Evolutionary conservation across 192 early-diverging fungal genomes (phyloP), one percentile per base, ranked within the genome.

Genomic region (Coemansia guatemalensis): DNA sequence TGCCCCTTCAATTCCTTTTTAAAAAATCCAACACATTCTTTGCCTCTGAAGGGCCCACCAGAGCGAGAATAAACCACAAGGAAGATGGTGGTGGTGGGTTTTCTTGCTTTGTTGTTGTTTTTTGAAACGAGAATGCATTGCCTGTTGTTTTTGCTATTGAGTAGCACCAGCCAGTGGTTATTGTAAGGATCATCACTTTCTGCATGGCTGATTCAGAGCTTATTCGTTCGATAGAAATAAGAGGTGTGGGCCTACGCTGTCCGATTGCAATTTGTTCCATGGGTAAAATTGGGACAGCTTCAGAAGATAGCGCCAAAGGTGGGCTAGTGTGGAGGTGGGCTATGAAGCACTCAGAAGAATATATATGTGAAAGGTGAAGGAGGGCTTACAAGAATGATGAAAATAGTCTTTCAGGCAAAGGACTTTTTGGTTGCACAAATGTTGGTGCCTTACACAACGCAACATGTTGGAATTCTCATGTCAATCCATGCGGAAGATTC

Each of bases 1-100:
- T 53, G n/a, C 25, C 33, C 32, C 26, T 53, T 57, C n/a, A 59
- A 59, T 27, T 32, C 18, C n/a, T 51, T 63, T 33, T 54, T 23
- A 30, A 6, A 44, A 44, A 44, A 44, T 17, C 14, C 39, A 44
- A 44, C 39, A 44, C 39, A 44, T 44, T 17, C 6, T 6, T 44
- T 44, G 39, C 39, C 39, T 44, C 14, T 44, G 39, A 44, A 44
- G 39, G 39, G 39, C 39, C 3, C 39, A 44, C 12, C 14, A 44
- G 3, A 44, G 39, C 39, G 14, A 44, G 17, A 44, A 17, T 44
- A 3, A 44, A 1, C 39, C 14, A 17, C 1, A 44, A 44, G 14
- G 1, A 44, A n/a, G n/a, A n/a, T n/a, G n/a, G 39, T 17, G 14
- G 39, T 44, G 39, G 11, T 35, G 39, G 12, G 9, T 17, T 3